Percentiles rank a stretch among this genome's conserved stretches.
phyloP scores from a whole-genome alignment of 495 filamentous ascomycete genomes.

The Pyrenula aspistea region DNA sequence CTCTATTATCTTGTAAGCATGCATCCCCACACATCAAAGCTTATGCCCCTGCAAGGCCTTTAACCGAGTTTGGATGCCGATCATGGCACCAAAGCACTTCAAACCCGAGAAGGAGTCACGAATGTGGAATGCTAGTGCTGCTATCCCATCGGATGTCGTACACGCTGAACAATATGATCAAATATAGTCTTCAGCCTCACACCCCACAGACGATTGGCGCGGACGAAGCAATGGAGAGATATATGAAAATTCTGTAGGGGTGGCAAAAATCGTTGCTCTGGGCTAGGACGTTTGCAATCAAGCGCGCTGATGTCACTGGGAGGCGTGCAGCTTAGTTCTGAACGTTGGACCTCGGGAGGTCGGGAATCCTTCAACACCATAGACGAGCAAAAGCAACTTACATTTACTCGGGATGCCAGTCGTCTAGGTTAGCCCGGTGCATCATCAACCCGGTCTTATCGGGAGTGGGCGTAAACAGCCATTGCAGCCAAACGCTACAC shows the following conservation, averaged over 20 bases:
- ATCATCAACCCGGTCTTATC: not conserved
- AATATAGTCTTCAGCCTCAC: not conserved
- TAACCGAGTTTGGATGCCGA: not conserved
- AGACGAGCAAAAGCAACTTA: not conserved
- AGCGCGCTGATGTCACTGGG: not conserved
- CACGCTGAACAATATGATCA: not conserved
- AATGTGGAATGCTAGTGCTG: not conserved
- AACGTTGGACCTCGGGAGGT: not conserved
- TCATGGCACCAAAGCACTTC: not conserved
- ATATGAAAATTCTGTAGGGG: not conserved
- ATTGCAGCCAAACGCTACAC: too few relatives aligned
- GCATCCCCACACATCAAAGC: not conserved
- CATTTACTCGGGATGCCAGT: not conserved
- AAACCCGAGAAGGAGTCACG: not conserved
- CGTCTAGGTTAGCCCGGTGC: not conserved
- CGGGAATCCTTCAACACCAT: too few relatives aligned
- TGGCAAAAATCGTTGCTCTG: not conserved
- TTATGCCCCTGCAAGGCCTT: not conserved
- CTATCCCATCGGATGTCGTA: not conserved
- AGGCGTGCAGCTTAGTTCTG: not conserved
- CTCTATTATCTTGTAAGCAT: not conserved
- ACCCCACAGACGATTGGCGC: not conserved
- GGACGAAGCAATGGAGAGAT: not conserved
- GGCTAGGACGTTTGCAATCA: not conserved
- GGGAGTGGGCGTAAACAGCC: too few relatives aligned